Percentiles rank a stretch among this genome's conserved stretches.
These are phyloP conservation scores for Escovopsis sp. DNA, from an alignment of 2,329 filamentous ascomycete genomes.

Conservation along the genomic window DNA sequence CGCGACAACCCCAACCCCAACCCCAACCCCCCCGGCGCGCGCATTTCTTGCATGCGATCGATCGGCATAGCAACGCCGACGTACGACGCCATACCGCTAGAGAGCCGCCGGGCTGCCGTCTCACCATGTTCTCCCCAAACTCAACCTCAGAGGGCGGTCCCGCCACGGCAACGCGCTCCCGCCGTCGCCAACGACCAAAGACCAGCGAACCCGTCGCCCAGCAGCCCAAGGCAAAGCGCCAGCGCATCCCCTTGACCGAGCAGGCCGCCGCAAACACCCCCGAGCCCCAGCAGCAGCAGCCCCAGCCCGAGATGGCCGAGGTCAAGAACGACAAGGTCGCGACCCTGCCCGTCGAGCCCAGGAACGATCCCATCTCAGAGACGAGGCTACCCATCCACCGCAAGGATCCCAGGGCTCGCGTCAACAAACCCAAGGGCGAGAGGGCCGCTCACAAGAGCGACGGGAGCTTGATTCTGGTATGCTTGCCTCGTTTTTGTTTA, in stretches of 20 bases:
- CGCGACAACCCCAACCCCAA: conserved; percentile 5
- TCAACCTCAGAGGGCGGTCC: conserved; percentile 36
- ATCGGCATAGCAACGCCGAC: neutral
- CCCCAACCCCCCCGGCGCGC: neutral
- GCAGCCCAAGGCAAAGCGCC: conserved; percentile 50
- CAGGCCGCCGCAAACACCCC: conserved; percentile 34
- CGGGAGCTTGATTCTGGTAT: conserved; percentile 50
- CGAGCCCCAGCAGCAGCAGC: conserved; percentile 23
- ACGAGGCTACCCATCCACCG: conserved; percentile 20
- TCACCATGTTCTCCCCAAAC: conserved; percentile 43
- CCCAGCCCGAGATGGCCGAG: conserved; percentile 38
- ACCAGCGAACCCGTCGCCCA: conserved; percentile 39
- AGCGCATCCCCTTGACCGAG: conserved; percentile 42
- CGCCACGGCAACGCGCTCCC: conserved; percentile 42
- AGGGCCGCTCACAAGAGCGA: conserved; percentile 49
- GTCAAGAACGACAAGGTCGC: conserved; percentile 38
- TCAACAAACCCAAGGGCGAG: conserved; percentile 49
- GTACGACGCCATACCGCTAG: neutral
- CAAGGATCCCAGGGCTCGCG: conserved; percentile 43
- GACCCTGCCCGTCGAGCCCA: conserved; percentile 21
- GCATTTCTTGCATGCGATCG: conserved; percentile 5
- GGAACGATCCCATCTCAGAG: conserved; percentile 31
- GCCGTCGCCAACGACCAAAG: conserved; percentile 44
- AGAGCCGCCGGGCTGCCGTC: conserved; percentile 4
- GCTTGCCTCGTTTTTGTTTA: conserved; percentile 10